Evolutionary conservation across 306 rosid species (phyloP), one percentile per base, ranked within the genome.

Genomic region (Fagus sylvatica): DNA sequence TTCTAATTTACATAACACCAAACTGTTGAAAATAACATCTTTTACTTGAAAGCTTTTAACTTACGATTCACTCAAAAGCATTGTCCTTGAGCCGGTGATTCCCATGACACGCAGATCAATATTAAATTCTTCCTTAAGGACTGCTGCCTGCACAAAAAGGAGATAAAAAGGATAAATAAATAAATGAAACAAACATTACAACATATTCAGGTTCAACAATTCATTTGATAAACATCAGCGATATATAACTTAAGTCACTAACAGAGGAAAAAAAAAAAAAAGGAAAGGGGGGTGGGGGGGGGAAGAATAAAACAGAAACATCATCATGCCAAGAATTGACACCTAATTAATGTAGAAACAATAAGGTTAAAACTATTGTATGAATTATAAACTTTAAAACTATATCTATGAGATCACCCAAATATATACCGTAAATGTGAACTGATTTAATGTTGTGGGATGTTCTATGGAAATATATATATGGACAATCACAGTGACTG

Each of bases 51-150:
- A 34, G 43, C 4, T 65, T 80, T 76, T 34, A 76, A 92, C 97
- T 95, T 91, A 95, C 98, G 10, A 22, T 60, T 95, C 93, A 76
- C 92, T 88, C 72, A 95, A 87, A 84, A 95, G 88, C 98, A 95
- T 95, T 76, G 85, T 88, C 76, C 82, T 85, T 74, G 96, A 89
- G 69, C 97, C 84, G 74, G 86, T 87, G 75, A 95, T 95, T 87
- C 98, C 98, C 96, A 93, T 65, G 42, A 92, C 98, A 76, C 98
- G 98, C 82, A 95, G 82, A 82, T 92, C 98, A 81, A 95, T 95
- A 88, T 95, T 92, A 57, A 91, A 93, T 73, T 95, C 93, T 89
- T 95, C 98, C 90, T 95, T 95, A 77, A 95, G 89, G 57, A 81
- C 74, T 42, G 97, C 91, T 15, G 98, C 88, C 98, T 92, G 85